phyloP scores from a whole-genome alignment of 345 rosid species.

The Garcia nutans region DNA sequence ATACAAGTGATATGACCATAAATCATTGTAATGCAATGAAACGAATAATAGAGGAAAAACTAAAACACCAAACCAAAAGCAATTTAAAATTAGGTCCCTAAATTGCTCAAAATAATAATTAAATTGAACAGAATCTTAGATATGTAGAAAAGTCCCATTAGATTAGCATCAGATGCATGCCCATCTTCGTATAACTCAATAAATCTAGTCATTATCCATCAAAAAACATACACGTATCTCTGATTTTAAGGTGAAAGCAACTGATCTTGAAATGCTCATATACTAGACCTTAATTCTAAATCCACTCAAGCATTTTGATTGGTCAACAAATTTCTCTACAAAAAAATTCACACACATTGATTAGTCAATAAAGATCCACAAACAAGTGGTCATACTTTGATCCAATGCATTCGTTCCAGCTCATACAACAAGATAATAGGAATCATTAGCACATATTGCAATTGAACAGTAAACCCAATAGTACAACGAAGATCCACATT shows the following conservation, averaged over 20 bases:
- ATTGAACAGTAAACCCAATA: not conserved
- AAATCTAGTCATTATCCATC: not conserved
- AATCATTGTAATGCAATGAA: not conserved
- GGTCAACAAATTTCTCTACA: not conserved
- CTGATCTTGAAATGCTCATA: not conserved
- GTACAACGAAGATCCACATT: too few species aligned
- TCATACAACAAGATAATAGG: not conserved
- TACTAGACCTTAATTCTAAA: not conserved
- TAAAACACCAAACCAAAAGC: not conserved
- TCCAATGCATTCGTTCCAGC: not conserved
- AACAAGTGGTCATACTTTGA: not conserved
- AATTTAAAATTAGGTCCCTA: not conserved
- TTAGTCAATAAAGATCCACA: not conserved
- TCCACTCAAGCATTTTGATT: not conserved
- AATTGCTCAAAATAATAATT: slow-evolving; percentile 1
- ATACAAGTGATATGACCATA: too few species aligned
- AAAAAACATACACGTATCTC: not conserved
- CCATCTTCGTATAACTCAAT: not conserved
- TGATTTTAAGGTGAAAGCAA: not conserved
- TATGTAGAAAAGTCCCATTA: not conserved
- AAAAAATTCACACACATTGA: not conserved
- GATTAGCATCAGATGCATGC: not conserved
- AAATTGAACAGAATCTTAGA: not conserved
- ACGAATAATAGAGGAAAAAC: not conserved
- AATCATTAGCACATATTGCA: not conserved